phyloP scores from a whole-genome alignment of 108 stramenopile species.

The Stephanodiscus minutulus region DNA sequence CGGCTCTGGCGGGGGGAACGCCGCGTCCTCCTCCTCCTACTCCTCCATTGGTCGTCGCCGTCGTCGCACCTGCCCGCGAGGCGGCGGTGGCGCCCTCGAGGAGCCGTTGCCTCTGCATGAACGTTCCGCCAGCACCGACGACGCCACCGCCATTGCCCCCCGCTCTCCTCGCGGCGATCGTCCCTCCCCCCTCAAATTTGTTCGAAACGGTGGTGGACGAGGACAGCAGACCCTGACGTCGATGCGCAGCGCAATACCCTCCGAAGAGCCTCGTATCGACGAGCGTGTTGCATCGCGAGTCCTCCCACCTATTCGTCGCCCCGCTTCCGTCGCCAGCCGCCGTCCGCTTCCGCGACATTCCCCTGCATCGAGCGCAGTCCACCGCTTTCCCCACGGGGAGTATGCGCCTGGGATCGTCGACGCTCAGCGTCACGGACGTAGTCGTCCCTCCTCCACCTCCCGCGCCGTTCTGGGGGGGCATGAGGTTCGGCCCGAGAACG shows the following conservation, averaged over 20 bases:
- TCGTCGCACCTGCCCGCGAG: not conserved
- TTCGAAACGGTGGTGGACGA: not conserved
- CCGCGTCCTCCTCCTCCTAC: not conserved
- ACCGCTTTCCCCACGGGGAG: slow-evolving; percentile 65
- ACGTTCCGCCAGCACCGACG: slow-evolving; percentile 28
- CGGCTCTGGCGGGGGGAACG: not conserved
- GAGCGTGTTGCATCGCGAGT: slow-evolving; percentile 50
- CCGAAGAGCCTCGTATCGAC: slow-evolving; percentile 59
- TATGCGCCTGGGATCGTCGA: slow-evolving; percentile 60
- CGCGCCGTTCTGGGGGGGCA: slow-evolving; percentile 46
- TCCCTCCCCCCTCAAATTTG: not conserved
- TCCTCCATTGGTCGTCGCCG: not conserved
- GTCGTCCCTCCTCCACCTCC: slow-evolving; percentile 3
- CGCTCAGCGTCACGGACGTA: slow-evolving; percentile 60
- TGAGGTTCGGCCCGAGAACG: slow-evolving; percentile 55
- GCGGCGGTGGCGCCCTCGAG: not conserved
- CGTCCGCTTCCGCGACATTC: slow-evolving; percentile 34
- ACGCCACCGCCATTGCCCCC: no score
- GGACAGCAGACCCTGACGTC: slow-evolving; percentile 37
- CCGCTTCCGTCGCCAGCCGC: slow-evolving; percentile 51
- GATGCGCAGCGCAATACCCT: slow-evolving; percentile 62
- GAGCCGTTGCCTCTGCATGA: slow-evolving; percentile 28
- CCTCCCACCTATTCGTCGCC: slow-evolving; percentile 34
- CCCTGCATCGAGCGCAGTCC: slow-evolving; percentile 76
- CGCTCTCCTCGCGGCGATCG: no score